Evolutionary conservation across 176 grass and related monocot genomes (phyloP), one percentile per base, ranked within the genome.

Genomic region (Paspalum vaginatum): DNA sequence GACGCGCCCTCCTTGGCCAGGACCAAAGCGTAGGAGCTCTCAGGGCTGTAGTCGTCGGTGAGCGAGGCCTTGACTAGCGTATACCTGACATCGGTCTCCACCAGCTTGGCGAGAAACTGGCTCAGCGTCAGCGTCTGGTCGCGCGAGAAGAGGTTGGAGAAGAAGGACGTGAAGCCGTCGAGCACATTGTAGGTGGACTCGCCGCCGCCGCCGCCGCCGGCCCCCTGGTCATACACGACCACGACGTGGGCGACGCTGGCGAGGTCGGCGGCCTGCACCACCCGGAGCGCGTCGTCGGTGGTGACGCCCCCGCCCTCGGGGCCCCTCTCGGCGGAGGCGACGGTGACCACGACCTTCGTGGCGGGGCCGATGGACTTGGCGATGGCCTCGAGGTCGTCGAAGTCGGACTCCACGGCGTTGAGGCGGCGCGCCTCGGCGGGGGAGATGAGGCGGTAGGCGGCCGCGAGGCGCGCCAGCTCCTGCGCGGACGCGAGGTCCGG

Each of bases 351-450:
- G 69, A 98, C 92, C 84, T 95, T 98, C 24, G 88, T 67, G 8
- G 95, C 95, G 13, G 95, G 81, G 3, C 90, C 95, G 74, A 95
- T 98, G 85, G 95, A 85, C 92, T 98, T 95, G 53, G 95, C 90
- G 54, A 98, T 98, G 18, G 92, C 78, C 67, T 93, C 90, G 5
- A 88, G 79, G 63, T 98, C 90, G 24, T 63, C 68, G 18, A 86
- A 93, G 66, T 22, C 42, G 43, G 92, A 89, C 83, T 93, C 78
- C 26, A 98, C 92, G 6, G 95, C 92, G 43, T 98, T 95, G 25
- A 95, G 68, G 59, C 84, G 64, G 54, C 85, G 91, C 49, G 90
- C 88, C 70, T 98, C 95, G 47, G 48, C 73, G 1, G 92, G 88
- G 22, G 95, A 84, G n/a, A 98, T 95, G 70, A 98, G 80, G 75